Evolutionary conservation across 2,329 filamentous ascomycete genomes (phyloP), one percentile per base, ranked within the genome.

Genomic region (Alternaria ventricosa): DNA sequence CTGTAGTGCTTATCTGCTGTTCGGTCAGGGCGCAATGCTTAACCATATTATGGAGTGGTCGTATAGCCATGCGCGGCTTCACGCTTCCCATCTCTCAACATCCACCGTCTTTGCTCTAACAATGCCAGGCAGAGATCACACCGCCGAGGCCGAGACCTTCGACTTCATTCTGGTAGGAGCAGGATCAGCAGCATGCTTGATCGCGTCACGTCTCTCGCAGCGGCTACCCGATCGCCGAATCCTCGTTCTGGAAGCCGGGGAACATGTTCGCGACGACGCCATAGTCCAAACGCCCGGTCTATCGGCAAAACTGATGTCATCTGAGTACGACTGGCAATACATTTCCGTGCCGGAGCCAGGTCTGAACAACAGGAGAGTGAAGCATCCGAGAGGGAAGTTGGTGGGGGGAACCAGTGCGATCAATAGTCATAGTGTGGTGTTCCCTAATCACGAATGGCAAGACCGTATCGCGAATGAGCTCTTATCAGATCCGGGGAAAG

Each of bases 371-470:
- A 69, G 63, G 23, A 65, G 23, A 2, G 46, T 71, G 23, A 66
- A 69, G 33, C 69, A 68, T 54, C 68, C 66, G 41, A 67, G 68
- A 50, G 68, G 68, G 12, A 71, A 65, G 44, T 23, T 70, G 36
- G 64, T 69, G 3, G 68, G 69, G 7, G 69, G 66, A 20, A 70
- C 55, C 25, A 70, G 68, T 63, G 68, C 68, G 20, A 71, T 70
- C 23, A 71, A 71, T 41, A 69, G 66, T 43, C 69, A 70, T 11
- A 71, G 68, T 25, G 63, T 69, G 20, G 66, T 71, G 3, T 71
- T 66, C 27, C 68, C 68, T 5, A 70, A 66, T 18, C 28, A 57
- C 18, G 68, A 71, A 30, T 71, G 66, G 66, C 68, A 71, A 20
- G 66, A 71, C 51, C 66, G 66, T 43, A 3, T 71, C 0, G 69